A percentile compares a stretch with the other conserved stretches of the same genome.
phyloP scores from a whole-genome alignment of 2,329 filamentous ascomycete genomes.

The Dactylellina drechsleri region DNA sequence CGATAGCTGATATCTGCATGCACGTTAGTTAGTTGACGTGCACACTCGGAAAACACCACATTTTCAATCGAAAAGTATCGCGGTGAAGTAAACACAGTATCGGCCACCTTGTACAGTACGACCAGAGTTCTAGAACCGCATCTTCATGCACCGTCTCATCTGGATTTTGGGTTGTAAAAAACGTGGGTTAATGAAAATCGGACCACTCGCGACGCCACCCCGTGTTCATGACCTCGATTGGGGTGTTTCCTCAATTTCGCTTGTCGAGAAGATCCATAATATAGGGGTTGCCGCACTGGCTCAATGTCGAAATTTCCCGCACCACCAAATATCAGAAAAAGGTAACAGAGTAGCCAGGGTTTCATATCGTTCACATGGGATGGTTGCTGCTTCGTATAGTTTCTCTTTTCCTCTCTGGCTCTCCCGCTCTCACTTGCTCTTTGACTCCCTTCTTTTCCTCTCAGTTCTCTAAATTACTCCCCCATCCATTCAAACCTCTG shows the following conservation, averaged over 20 bases:
- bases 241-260: constrained; percentile 7
- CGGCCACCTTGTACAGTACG: too few species aligned
- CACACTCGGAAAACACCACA: too few species aligned
- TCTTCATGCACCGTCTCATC: too few species aligned
- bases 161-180: neutral
- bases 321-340: neutral
- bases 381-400: neutral
- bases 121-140: too few species aligned
- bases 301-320: constrained; percentile 13
- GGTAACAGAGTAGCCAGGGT: neutral
- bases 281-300: constrained; percentile 11
- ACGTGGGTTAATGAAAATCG: constrained; percentile 1
- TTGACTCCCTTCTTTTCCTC: neutral
- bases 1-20: neutral
- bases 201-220: constrained; percentile 2
- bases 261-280: constrained; percentile 1
- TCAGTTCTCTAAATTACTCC: constrained; percentile 10
- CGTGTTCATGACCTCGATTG: neutral
- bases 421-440: neutral
- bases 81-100: too few species aligned
- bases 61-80: too few species aligned
- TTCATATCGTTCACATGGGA: neutral
- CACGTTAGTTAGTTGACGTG: too few species aligned
- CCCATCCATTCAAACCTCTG: neutral
- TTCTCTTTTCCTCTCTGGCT: constrained; percentile 1